Evolutionary conservation across 495 filamentous ascomycete species (phyloP).

Genomic region (Penicillium crystallinum): DNA sequence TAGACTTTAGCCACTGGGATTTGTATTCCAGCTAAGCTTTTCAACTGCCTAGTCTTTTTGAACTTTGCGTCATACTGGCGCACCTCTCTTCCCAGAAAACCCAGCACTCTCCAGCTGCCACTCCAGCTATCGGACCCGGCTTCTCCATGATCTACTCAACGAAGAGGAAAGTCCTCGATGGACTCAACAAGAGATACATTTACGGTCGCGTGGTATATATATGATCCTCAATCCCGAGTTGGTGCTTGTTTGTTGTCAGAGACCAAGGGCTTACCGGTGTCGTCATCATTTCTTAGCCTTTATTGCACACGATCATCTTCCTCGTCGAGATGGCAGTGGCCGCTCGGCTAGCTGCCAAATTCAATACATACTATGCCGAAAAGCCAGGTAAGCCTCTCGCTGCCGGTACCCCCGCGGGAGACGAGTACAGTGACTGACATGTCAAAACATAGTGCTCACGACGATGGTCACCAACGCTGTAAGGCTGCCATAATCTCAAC

Average conservation of each 20-base stretch:
- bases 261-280: constrained; percentile 10
- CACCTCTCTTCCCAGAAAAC: constrained; percentile 23
- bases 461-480: constrained; percentile 98
- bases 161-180: constrained; percentile 58
- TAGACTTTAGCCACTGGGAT: neutral
- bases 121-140: constrained; percentile 6
- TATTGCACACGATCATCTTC: constrained; percentile 81
- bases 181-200: constrained; percentile 72
- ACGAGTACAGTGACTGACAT: constrained; percentile 19
- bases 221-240: neutral
- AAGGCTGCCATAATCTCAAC: constrained; percentile 26
- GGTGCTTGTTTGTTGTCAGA: neutral
- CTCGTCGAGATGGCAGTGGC: constrained; percentile 83
- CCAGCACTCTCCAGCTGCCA: constrained; percentile 16
- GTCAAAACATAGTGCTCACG: constrained; percentile 65
- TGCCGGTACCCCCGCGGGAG: neutral
- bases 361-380: constrained; percentile 86
- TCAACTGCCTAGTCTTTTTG: neutral
- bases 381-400: constrained; percentile 59
- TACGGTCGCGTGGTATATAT: constrained; percentile 69
- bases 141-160: constrained; percentile 41
- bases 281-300: constrained; percentile 53
- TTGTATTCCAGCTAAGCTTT: neutral
- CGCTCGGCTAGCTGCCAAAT: constrained; percentile 74
- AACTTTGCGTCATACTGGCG: constrained; percentile 43